Evolutionary conservation across 495 filamentous ascomycete genomes (phyloP).

Genomic region (Penicillium diatomitis): DNA sequence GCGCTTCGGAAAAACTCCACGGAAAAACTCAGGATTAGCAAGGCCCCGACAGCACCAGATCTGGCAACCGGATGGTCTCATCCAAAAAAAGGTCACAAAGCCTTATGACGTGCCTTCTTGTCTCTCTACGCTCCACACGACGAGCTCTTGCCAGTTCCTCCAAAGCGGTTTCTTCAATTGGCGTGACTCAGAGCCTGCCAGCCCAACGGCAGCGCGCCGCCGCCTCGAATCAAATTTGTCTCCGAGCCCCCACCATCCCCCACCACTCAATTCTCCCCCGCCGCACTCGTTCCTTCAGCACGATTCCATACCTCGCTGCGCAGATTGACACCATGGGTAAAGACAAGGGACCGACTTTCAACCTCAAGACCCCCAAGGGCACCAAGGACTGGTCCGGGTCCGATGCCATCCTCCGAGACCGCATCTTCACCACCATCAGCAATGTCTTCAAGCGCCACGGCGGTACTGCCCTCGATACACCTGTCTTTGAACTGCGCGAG

Average conservation of each 20-base stretch:
- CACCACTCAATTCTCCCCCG: slow-evolving; percentile 23
- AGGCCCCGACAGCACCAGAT: slow-evolving; percentile 8
- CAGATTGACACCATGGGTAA: slow-evolving; percentile 24
- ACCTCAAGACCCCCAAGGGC: slow-evolving; percentile 43
- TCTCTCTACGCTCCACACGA: slow-evolving; percentile 15
- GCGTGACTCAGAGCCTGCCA: slow-evolving; percentile 10
- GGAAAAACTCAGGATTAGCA: slow-evolving; percentile 6
- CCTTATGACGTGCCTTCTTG: slow-evolving; percentile 18
- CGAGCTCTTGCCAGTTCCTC: slow-evolving; percentile 16
- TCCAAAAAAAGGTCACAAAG: slow-evolving; percentile 9
- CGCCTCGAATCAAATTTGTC: slow-evolving; percentile 24
- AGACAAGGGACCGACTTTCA: slow-evolving; percentile 26
- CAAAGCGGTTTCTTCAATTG: slow-evolving; percentile 1
- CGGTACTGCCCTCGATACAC: slow-evolving; percentile 77
- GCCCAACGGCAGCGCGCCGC: slow-evolving; percentile 13
- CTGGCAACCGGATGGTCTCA: slow-evolving; percentile 2
- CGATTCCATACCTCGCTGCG: slow-evolving; percentile 13
- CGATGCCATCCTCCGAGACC: slow-evolving; percentile 41
- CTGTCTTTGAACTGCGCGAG: slow-evolving; percentile 68
- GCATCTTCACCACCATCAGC: slow-evolving; percentile 74
- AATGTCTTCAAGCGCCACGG: slow-evolving; percentile 86
- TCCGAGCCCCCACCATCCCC: slow-evolving; percentile 32
- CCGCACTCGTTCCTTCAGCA: slow-evolving; percentile 23
- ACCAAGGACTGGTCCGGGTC: slow-evolving; percentile 35
- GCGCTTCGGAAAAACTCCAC: slow-evolving; percentile 13